A percentile compares a stretch with the other conserved stretches of the same genome.
phyloP scores from a whole-genome alignment of 2,329 filamentous ascomycete species.

The Trichoderma pleuroti region DNA sequence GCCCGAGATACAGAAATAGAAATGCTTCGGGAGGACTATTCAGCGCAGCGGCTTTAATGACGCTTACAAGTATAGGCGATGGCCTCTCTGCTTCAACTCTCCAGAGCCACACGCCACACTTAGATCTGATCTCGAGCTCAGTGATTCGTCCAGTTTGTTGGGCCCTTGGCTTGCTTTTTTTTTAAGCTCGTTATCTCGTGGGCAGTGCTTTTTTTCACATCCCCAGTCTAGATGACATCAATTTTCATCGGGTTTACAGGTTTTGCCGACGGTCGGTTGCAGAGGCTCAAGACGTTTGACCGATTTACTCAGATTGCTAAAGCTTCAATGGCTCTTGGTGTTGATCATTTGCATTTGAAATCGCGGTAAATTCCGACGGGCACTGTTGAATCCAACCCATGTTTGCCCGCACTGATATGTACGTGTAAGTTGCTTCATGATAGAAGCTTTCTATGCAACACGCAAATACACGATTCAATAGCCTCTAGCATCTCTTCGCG shows the following conservation, averaged over 20 bases:
- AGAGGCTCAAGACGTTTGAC: background rate
- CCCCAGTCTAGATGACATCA: background rate
- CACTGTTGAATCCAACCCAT: background rate
- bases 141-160: background rate
- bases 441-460: background rate
- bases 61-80: background rate
- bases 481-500: background rate
- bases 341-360: background rate
- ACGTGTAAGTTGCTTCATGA: background rate
- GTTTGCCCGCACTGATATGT: background rate
- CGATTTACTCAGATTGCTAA: background rate
- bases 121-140: background rate
- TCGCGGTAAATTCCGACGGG: background rate
- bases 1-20: slow-evolving; percentile 2
- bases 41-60: background rate
- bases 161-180: background rate
- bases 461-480: background rate
- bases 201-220: background rate
- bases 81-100: background rate
- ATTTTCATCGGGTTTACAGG: background rate
- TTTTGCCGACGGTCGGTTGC: slow-evolving; percentile 1
- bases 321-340: no score
- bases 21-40: slow-evolving; percentile 6
- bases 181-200: background rate
- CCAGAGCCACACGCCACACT: slow-evolving; percentile 9